Percentiles rank a stretch among this genome's conserved stretches.
These are phyloP conservation scores for sunflower (Helianthus annuus) DNA, from an alignment of 129 eudicot species.

Conservation along the genomic window DNA sequence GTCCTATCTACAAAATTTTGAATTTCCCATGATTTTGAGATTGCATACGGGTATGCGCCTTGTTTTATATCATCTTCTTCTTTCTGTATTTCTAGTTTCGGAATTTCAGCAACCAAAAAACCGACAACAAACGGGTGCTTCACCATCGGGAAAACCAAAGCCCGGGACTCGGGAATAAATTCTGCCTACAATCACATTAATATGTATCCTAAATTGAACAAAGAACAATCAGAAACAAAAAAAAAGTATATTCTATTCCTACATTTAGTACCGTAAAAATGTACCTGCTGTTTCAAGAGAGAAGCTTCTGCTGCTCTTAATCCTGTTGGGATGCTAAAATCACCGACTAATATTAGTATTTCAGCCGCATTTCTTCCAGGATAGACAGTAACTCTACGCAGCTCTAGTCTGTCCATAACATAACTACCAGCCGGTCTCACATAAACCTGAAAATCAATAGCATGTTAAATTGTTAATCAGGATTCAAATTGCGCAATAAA, in stretches of 20 bases:
- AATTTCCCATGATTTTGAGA: conserved; percentile 54
- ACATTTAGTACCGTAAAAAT: conserved; percentile 11
- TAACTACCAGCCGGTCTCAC: conserved; percentile 99
- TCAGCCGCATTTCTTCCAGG: conserved; percentile 70
- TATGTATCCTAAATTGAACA: conserved; percentile 50
- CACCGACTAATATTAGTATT: conserved; percentile 64
- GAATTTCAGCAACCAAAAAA: conserved; percentile 93
- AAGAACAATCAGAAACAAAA: conserved; percentile 42
- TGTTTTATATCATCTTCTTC: conserved; percentile 47
- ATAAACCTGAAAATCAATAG: conserved; percentile 59
- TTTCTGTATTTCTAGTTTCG: conserved; percentile 44
- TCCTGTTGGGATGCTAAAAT: conserved; percentile 79
- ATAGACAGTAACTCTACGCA: conserved; percentile 72
- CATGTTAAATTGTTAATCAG: conserved; percentile 7
- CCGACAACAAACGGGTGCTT: conserved; percentile 98
- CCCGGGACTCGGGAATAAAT: conserved; percentile 69
- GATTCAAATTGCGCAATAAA: conserved; percentile 1
- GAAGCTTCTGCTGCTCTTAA: conserved; percentile 94
- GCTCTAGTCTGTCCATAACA: conserved; percentile 92
- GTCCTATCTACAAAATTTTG: conserved; percentile 50
- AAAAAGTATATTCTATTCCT: conserved; percentile 19
- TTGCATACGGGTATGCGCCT: conserved; percentile 50
- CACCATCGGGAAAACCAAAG: conserved; percentile 94
- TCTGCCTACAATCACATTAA: conserved; percentile 77
- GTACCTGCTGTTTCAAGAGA: conserved; percentile 72